Evolutionary conservation across 306 rosid genomes (phyloP).

Genomic region (Ochetophila trinervis): DNA sequence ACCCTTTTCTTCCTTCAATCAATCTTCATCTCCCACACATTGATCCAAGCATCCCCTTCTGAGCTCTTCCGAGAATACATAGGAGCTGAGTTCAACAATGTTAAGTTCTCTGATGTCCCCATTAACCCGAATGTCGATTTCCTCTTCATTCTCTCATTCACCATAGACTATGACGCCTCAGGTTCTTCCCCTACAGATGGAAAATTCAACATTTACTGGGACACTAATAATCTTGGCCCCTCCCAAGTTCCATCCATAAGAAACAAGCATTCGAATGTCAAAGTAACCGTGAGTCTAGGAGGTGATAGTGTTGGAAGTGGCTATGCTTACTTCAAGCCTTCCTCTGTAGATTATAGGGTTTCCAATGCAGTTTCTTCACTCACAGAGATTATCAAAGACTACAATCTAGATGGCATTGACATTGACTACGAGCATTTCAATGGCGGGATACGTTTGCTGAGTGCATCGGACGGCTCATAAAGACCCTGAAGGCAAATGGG

Average conservation of each 20-base stretch:
- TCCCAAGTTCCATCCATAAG: slow-evolving; percentile 63
- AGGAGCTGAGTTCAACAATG: slow-evolving; percentile 67
- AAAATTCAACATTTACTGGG: slow-evolving; percentile 67
- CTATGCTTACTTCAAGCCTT: slow-evolving; percentile 46
- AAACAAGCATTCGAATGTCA: slow-evolving; percentile 51
- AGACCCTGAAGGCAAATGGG: slow-evolving; percentile 46
- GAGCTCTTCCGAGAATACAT: slow-evolving; percentile 68
- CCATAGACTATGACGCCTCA: slow-evolving; percentile 66
- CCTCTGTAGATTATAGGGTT: slow-evolving; percentile 68
- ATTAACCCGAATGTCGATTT: slow-evolving; percentile 52
- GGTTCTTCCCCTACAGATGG: slow-evolving; percentile 66
- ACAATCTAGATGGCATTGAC: slow-evolving; percentile 66
- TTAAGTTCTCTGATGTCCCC: slow-evolving; percentile 63
- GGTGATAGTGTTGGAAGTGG: slow-evolving; percentile 45
- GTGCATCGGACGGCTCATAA: slow-evolving; percentile 55
- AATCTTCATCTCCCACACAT: slow-evolving; percentile 20
- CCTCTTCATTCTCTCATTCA: slow-evolving; percentile 79
- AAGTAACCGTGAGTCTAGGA: slow-evolving; percentile 67
- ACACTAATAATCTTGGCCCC: slow-evolving; percentile 52
- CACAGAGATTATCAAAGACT: slow-evolving; percentile 53
- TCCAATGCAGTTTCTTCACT: slow-evolving; percentile 74
- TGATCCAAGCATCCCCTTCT: slow-evolving; percentile 27
- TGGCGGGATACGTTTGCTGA: slow-evolving; percentile 53
- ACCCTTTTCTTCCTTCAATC: slow-evolving; percentile 28
- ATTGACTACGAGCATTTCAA: slow-evolving; percentile 74